phyloP scores from a whole-genome alignment of 176 grass and related monocot species.

The Themeda triandra region DNA sequence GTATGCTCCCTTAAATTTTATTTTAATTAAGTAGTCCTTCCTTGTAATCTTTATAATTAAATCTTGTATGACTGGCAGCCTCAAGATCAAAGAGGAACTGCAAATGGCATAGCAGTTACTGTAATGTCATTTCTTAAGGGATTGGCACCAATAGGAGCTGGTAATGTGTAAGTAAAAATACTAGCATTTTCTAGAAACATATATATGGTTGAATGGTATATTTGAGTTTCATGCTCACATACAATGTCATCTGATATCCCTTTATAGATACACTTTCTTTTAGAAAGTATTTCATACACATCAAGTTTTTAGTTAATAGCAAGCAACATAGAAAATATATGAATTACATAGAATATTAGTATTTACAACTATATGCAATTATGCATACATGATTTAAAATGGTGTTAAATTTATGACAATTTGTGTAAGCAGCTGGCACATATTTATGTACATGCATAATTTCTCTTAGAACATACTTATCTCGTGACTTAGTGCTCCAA shows the following conservation, averaged over 20 bases:
- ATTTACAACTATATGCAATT: too few relatives aligned
- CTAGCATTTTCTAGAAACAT: too few relatives aligned
- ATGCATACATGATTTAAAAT: too few relatives aligned
- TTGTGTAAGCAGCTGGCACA: too few relatives aligned
- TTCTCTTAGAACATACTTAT: not conserved
- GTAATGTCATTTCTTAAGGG: conserved; percentile 54
- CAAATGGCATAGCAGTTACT: conserved; percentile 49
- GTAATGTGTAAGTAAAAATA: conserved; percentile 53
- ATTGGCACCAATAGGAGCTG: conserved; percentile 52
- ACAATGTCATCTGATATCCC: not conserved
- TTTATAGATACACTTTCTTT: not conserved
- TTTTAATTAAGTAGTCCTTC: not conserved
- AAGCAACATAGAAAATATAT: too few relatives aligned
- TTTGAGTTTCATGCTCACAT: not conserved
- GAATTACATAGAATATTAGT: not conserved
- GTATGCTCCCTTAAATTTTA: not conserved
- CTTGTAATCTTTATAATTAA: not conserved
- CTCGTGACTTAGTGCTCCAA: too few relatives aligned
- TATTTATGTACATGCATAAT: too few relatives aligned
- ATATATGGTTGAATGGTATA: not conserved
- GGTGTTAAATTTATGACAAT: too few relatives aligned
- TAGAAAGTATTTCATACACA: not conserved
- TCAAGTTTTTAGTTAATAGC: not conserved
- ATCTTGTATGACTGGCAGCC: not conserved
- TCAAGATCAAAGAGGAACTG: conserved; percentile 54